Base-by-base conservation (phyloP, 192 early-diverging fungal genomes). In the Gaertneriomyces semiglobifer region DNA sequence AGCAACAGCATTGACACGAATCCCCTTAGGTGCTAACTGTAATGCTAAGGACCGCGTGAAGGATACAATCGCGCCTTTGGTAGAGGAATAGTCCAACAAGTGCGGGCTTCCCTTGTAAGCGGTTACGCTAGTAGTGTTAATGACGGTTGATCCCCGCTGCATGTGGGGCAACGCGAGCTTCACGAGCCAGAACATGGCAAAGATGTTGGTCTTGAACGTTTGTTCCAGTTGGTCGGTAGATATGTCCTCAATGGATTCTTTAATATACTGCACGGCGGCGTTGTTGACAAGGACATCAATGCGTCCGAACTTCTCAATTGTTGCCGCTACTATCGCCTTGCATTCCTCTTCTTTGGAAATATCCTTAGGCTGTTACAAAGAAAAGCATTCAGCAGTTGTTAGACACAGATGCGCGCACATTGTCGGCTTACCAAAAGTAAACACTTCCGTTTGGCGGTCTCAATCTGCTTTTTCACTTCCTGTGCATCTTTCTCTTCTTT, bases 1-100 rank as follows among this genome's bases (percentile, higher is more conserved):
- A 41, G 81, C 81, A 10, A 83, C 78, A 55, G 82, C 80, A 62
- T 84, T 82, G 4, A 82, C 78, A 19, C 80, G 64, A 44, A 84
- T 84, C 42, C 74, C 74, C 53, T 77, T 68, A 39, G 7, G 38
- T 19, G 74, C 69, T 20, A 84, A 67, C 43, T 83, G 80, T 16
- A 68, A 65, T 10, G 80, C 71, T 16, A 83, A 69, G 4, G 78
- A 74, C 60, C 82, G 74, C 7, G 82, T 84, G 48, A 84, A 84
- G 7, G 78, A 62, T 38, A 84, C 81, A 41, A 84, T 75, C 6
- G 81, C 78, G 9, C 78, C 82, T 33, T 84, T 84, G 6, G 81
- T 83, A 7, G 79, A 60, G 18, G 79, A 75, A 61, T 84, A 84
- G 56, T 84, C 82, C 4, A 84, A 60, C 48, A 84, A 64, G 12